Conservation (phyloP, 139 green algal genomes). For the Nannochloris sp. region DNA sequence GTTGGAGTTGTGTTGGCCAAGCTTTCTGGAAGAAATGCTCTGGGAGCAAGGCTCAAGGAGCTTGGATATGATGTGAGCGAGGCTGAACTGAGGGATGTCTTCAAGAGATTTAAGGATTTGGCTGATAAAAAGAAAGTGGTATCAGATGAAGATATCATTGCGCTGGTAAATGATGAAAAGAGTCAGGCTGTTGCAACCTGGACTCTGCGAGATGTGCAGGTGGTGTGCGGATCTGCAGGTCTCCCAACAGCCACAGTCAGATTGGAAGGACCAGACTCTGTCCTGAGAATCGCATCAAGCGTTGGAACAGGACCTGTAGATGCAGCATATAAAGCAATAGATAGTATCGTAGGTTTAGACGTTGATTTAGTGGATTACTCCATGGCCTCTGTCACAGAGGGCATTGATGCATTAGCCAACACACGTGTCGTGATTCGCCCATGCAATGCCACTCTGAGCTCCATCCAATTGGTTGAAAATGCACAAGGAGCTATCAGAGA, state of each 20-base stretch:
- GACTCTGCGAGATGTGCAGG: constrained; percentile 85
- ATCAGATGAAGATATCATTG: constrained; percentile 89
- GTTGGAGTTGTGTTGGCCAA: constrained; percentile 82
- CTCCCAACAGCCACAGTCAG: constrained; percentile 93
- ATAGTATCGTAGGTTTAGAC: constrained; percentile 65
- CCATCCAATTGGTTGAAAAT: constrained; percentile 23
- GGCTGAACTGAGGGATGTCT: constrained; percentile 82
- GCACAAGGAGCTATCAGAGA: constrained; percentile 41
- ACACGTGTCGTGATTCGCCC: constrained; percentile 74
- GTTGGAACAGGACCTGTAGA: constrained; percentile 91
- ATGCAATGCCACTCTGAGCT: constrained; percentile 21
- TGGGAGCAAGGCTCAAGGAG: constrained; percentile 58
- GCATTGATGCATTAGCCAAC: constrained; percentile 86
- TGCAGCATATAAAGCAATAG: constrained; percentile 91
- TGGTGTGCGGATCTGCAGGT: constrained; percentile 93
- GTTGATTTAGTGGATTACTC: constrained; percentile 76
- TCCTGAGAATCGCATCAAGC: constrained; percentile 48
- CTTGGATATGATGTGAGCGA: constrained; percentile 75
- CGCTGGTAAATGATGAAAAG: constrained; percentile 81
- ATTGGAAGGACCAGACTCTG: constrained; percentile 80
- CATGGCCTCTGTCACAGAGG: constrained; percentile 83
- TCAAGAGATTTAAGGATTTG: constrained; percentile 87
- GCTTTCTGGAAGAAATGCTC: constrained; percentile 75
- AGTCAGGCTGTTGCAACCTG: constrained; percentile 72
- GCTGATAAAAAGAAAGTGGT: constrained; percentile 93